These are phyloP conservation scores for Aspergillus caelatus DNA, from an alignment of 2,329 filamentous ascomycete genomes.

Conservation along the genomic window DNA sequence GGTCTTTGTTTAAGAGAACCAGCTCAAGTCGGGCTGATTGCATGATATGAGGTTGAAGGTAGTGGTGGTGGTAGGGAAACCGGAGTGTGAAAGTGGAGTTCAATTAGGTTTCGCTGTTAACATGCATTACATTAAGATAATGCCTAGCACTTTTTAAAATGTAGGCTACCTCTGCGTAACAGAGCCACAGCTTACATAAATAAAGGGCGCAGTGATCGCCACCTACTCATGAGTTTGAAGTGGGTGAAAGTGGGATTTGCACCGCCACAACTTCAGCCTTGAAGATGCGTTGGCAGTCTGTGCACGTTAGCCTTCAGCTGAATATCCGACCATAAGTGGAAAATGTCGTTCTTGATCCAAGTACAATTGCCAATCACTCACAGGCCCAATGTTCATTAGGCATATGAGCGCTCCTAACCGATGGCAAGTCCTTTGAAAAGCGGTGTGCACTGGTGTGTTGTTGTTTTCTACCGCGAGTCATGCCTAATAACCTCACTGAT, in stretches of 20 bases:
- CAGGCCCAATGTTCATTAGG: background rate
- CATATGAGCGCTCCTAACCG: background rate
- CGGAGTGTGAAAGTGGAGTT: background rate
- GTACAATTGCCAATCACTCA: no score
- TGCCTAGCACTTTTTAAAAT: background rate
- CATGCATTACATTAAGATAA: background rate
- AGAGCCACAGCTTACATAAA: background rate
- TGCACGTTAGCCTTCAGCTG: background rate
- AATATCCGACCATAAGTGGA: background rate
- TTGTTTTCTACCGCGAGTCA: background rate
- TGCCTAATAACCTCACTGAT: background rate
- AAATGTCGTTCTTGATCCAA: no score
- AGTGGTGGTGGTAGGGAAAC: background rate
- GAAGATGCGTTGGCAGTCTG: no score
- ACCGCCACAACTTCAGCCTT: background rate
- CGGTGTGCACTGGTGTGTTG: background rate
- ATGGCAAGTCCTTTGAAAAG: background rate
- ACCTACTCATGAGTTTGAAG: background rate
- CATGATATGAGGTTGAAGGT: background rate
- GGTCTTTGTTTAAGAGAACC: background rate
- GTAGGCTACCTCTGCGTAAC: background rate
- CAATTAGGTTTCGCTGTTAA: background rate
- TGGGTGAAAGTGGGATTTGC: background rate
- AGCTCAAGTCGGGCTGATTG: background rate
- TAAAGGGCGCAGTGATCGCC: background rate